Base-by-base conservation (phyloP, 257 asterid species). In the Scutellaria baicalensis region DNA sequence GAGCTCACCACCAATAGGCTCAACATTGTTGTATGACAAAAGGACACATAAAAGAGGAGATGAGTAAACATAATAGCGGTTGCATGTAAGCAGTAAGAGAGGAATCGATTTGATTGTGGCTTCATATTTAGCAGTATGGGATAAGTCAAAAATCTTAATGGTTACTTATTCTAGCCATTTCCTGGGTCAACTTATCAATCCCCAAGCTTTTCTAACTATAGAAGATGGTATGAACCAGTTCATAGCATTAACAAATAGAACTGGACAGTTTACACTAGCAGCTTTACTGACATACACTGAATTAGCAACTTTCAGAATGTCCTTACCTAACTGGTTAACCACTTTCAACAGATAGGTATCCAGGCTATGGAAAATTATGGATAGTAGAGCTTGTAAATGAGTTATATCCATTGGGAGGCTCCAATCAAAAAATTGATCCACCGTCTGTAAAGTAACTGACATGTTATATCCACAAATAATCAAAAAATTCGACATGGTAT, bases 321-420 rank as follows among this genome's bases (percentile, higher is more conserved):
- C 55, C 78, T 62, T 86, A 91, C 99, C 97, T 68, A 88, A 85
- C 74, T 85, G 96, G 84, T 80, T 80, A 61, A 73, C 79, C 79
- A 91, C 76, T 83, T 89, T 94, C 63, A 48, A 71, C 78, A 94
- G 78, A 84, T 94, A 94, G 79, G 96, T 77, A 79, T 94, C 96
- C 84, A 94, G 69, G 58, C 97, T 86, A 80, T 91, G 97, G 79
- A 94, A 89, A 69, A 94, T 82, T 59, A 89, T 74, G 75, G 97
- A 94, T 64, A 91, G 83, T 50, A 94, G 87, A 83, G 99, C 99
- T 76, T 91, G 97, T 75, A 94, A 82, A 88, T 94, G 99, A 44
- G 95, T 91, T 68, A 94, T 88, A 81, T 91, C 97, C 85, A 91
- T 74, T 31, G 97, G 99, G 69, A 91, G 88, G 75, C 83, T 85